phyloP scores from a whole-genome alignment of 257 asterid genomes.

The Echium plantagineum region DNA sequence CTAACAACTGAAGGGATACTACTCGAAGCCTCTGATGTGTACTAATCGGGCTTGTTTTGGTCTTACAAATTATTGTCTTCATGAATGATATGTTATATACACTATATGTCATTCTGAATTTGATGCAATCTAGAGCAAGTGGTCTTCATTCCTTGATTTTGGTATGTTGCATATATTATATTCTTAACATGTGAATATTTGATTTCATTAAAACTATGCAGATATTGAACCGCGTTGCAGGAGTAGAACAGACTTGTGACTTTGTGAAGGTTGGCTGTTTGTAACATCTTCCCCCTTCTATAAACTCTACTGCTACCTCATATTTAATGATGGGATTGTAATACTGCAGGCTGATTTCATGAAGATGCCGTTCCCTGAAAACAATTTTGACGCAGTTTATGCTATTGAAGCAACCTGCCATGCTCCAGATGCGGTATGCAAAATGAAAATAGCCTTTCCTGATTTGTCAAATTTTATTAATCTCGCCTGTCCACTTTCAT shows the following conservation, averaged over 20 bases:
- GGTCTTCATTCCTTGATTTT: neutral
- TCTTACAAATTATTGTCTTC: neutral
- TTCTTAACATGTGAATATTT: neutral
- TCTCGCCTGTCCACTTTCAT: neutral
- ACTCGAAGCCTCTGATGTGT: neutral
- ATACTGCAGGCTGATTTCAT: slow-evolving; percentile 86
- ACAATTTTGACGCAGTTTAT: slow-evolving; percentile 79
- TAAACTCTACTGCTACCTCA: neutral
- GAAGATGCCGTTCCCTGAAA: slow-evolving; percentile 92
- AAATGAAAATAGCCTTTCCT: neutral
- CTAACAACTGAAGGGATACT: too few species aligned
- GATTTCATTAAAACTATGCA: slow-evolving; percentile 14
- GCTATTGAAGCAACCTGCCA: slow-evolving; percentile 99
- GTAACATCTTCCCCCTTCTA: slow-evolving; percentile 1
- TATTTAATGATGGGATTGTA: slow-evolving; percentile 10
- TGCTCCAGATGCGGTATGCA: slow-evolving; percentile 86
- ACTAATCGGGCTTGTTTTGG: neutral
- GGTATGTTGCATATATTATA: neutral
- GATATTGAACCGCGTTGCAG: slow-evolving; percentile 63
- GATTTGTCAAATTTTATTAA: neutral
- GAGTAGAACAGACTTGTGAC: slow-evolving; percentile 67
- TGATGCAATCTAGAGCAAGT: neutral
- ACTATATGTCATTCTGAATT: neutral
- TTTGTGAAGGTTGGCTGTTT: slow-evolving; percentile 62
- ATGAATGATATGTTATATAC: neutral